Percentiles rank a stretch among this genome's conserved stretches.
Conservation (phyloP, 1,284 basidiomycete species). For the Tetrapyrgos nigripes region DNA sequence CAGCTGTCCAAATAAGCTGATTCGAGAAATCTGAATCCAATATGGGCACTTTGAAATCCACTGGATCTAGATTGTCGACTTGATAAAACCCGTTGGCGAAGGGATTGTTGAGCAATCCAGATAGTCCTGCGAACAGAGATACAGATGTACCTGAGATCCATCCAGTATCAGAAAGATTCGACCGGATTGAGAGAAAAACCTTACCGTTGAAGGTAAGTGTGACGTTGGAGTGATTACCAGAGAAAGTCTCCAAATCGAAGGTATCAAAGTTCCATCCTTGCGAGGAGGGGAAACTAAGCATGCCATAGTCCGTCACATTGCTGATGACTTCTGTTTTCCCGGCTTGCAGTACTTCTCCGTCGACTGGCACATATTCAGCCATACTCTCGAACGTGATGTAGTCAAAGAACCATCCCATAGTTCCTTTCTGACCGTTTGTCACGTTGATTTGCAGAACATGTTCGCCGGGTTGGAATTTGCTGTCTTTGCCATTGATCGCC, state of each 20-base stretch:
- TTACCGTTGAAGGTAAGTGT: background rate
- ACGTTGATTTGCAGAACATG: conserved; percentile 9
- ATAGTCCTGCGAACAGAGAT: background rate
- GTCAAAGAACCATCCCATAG: background rate
- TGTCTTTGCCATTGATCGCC: background rate
- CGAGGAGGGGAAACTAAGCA: background rate
- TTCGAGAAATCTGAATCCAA: background rate
- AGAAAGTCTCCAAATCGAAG: background rate
- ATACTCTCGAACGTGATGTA: background rate
- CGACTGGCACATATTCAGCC: background rate
- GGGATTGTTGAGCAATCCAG: background rate
- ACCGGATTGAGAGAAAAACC: background rate
- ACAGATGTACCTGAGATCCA: background rate
- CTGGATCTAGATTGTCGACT: background rate
- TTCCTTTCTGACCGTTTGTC: conserved; percentile 1
- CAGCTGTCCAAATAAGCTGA: background rate
- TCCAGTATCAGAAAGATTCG: background rate
- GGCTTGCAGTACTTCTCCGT: background rate
- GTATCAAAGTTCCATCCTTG: background rate
- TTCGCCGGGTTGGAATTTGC: conserved; percentile 1
- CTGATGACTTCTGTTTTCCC: background rate
- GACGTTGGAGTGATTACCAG: background rate
- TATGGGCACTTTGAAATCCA: background rate
- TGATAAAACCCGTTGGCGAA: conserved; percentile 1
- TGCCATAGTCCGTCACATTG: background rate